Base-by-base conservation (phyloP, 1,284 basidiomycete genomes). In the Gastroboletus turbinatus region DNA sequence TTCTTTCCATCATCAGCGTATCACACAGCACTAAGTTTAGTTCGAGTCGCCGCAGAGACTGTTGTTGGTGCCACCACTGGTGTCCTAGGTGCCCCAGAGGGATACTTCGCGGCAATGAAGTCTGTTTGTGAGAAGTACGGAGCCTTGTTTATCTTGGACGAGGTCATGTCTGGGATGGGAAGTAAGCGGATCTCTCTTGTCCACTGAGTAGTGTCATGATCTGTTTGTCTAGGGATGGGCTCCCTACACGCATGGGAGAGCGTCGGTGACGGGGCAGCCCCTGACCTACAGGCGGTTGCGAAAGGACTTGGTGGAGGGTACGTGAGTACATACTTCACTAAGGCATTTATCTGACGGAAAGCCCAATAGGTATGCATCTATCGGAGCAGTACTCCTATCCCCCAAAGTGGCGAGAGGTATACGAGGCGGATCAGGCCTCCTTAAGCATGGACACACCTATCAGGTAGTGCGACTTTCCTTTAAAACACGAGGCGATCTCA, bases 391-490 rank as follows among this genome's bases (percentile, higher is more conserved):
- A 5, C 80, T 94, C 43, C 80, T 93, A 68, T 85, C 82, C n/a
- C 79, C 85, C 61, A 79, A 78, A 54, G 81, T 95, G 36, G 84
- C 88, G 1, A 78, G 83, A 53, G 90, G 85, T 5, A 79, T 95
- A 57, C 77, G 80, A 9, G 80, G 78, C 54, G 77, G 82, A 38
- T 82, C 84, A 8, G 90, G 88, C 29, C 75, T 87, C 60, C 85
- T 86, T 80, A 88, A 88, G 67, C 91, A 94, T 67, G 92, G 92
- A 0, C 91, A 94, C 70, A 94, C 92, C 0, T 95, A 92, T 69
- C 91, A 93, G 77, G 87, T 82, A 63, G 23, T 63, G 47, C 38
- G 27, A 35, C 25, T 25, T 42, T 32, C 36, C 16, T 48, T 35
- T 53, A 8, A 48, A 23, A 32, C 36, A 43, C 52, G 35, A 21